These are phyloP conservation scores for Heterobasidion parviporum DNA, from an alignment of 1,284 basidiomycete genomes.

Conservation along the genomic window DNA sequence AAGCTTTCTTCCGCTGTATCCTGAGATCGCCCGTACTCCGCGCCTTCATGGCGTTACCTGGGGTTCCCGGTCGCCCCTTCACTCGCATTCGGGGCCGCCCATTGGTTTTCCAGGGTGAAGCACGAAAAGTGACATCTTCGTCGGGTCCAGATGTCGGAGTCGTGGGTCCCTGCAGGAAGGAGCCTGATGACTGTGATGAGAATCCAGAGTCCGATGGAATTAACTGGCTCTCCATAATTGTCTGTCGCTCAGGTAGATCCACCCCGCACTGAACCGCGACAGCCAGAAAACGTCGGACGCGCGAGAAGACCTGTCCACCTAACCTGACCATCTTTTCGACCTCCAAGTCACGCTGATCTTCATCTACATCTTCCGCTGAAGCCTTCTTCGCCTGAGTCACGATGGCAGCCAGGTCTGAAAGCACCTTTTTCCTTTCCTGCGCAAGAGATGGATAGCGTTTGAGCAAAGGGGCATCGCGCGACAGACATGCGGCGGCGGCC, in stretches of 20 bases:
- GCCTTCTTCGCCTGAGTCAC: conserved; percentile 81
- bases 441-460: conserved; percentile 60
- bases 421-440: conserved; percentile 75
- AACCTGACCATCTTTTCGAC: conserved; percentile 67
- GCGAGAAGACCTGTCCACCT: conserved; percentile 67
- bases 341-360: conserved; percentile 45
- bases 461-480: conserved; percentile 73
- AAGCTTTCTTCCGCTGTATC: conserved; percentile 19
- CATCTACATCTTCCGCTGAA: conserved; percentile 42
- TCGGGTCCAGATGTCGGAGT: conserved; percentile 4
- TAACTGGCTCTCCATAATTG: conserved; percentile 21
- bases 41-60: conserved; percentile 31
- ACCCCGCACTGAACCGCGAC: conserved; percentile 78
- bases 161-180: not conserved
- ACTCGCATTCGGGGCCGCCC: conserved; percentile 11
- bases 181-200: conserved; percentile 5
- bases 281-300: conserved; percentile 61
- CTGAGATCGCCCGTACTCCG: conserved; percentile 51
- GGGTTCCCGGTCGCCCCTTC: conserved; percentile 16
- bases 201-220: conserved; percentile 21
- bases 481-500: conserved; percentile 78
- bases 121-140: conserved; percentile 10
- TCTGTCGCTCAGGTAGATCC: conserved; percentile 50
- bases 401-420: conserved; percentile 77
- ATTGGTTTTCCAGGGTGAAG: conserved; percentile 3